Conservation (phyloP, 345 rosid species). For the Ceriops tagal region DNA sequence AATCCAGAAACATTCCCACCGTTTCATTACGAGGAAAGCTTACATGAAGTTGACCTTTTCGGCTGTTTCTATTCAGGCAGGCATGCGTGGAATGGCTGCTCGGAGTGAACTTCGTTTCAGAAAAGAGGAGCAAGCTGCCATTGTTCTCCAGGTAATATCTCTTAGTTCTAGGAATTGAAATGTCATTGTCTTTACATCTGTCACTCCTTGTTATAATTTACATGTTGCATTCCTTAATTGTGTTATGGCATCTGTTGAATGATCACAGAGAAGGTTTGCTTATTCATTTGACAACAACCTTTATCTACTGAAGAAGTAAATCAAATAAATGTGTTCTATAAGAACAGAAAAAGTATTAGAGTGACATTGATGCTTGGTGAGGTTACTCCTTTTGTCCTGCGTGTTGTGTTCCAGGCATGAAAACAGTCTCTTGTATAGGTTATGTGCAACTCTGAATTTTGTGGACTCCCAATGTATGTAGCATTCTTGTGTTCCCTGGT, state of each 20-base stretch:
- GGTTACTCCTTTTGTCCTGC: too few relatives aligned
- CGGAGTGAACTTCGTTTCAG: constrained; percentile 60
- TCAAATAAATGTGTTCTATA: too few relatives aligned
- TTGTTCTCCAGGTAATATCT: constrained; percentile 57
- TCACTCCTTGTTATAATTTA: background rate
- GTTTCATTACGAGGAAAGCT: constrained; percentile 66
- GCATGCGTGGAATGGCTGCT: constrained; percentile 91
- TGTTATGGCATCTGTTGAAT: constrained; percentile 3
- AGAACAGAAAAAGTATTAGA: too few relatives aligned
- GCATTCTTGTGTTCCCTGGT: too few relatives aligned
- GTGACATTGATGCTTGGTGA: too few relatives aligned
- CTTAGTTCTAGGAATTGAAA: background rate
- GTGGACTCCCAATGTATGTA: too few relatives aligned
- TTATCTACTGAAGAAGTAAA: too few relatives aligned
- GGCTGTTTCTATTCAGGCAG: constrained; percentile 67
- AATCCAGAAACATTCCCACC: constrained; percentile 76
- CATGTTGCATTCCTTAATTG: background rate
- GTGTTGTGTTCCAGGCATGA: too few relatives aligned
- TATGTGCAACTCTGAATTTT: too few relatives aligned
- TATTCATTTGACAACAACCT: background rate
- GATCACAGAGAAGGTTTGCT: background rate
- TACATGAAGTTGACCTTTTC: constrained; percentile 50
- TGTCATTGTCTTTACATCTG: too few relatives aligned
- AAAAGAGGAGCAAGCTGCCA: constrained; percentile 70
- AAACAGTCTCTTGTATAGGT: too few relatives aligned